Base-by-base conservation (phyloP, 768 basidiomycete genomes). In the Tylopilus plumbeoviolaceoides region DNA sequence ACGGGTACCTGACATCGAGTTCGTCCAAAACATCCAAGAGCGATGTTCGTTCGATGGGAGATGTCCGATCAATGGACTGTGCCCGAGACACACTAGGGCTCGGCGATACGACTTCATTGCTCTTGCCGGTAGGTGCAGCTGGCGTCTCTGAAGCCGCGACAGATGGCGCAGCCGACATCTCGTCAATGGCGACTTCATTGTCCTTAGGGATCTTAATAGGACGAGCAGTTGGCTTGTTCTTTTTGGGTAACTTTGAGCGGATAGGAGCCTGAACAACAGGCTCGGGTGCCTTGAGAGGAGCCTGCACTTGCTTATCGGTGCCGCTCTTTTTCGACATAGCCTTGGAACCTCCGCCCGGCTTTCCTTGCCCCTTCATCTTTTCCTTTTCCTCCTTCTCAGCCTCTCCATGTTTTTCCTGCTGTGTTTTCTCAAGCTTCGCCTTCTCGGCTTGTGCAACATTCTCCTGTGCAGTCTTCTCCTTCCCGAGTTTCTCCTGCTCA, bases 211-310 rank as follows among this genome's bases (percentile, higher is more conserved):
- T 74, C 55, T 74, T 82, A 59, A 81, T 75, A 11, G 79, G 76
- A 59, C 84, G 86, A 47, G 80, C 54, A 41, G 76, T 59, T 0
- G 87, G 85, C 61, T 85, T 90, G 60, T 75, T 87, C 69, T 91
- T 91, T 76, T 90, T 91, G 6, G 89, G 86, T 70, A 89, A 84
- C 68, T 85, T 90, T 21, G 89, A 90, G 38, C 89, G 73, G 31
- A 91, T 79, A 17, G 89, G 88, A 11, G 82, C 83, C 62, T 90
- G 89, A 4, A 75, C 61, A 5, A 69, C 63, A n/a, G 74, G 69
- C 42, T 79, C 76, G 4, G 58, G 58, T 4, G 30, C 48, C 47
- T 62, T 64, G n/a, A 56, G 39, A 33, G 64, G 47, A 5, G 55
- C 42, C 10, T 60, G 20, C 2, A 56, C n/a, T 33, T 59, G 59